These are phyloP conservation scores for Melocanna baccifera DNA, from an alignment of 176 grass and related monocot species.

Conservation along the genomic window DNA sequence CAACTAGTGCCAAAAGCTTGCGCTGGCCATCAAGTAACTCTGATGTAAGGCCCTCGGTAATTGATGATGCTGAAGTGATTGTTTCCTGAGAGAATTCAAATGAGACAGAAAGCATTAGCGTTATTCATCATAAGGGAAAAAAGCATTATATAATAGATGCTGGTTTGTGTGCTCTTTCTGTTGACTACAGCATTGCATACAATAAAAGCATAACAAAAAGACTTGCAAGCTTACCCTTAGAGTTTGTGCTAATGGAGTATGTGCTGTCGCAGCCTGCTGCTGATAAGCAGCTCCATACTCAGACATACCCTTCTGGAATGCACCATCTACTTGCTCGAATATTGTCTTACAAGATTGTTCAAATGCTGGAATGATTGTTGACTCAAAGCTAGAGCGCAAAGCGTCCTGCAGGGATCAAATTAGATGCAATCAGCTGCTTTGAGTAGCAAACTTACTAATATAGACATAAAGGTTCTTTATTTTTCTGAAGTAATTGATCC, in stretches of 20 bases:
- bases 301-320: constrained; percentile 89
- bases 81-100: constrained; percentile 64
- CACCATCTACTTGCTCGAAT: constrained; percentile 79
- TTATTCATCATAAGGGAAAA: neutral
- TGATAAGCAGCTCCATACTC: constrained; percentile 69
- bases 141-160: neutral
- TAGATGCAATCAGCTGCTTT: constrained; percentile 14
- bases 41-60: constrained; percentile 61
- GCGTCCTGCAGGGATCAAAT: constrained; percentile 55
- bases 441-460: constrained; percentile 7
- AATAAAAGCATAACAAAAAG: neutral
- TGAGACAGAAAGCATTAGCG: constrained; percentile 3
- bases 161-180: neutral
- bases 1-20: constrained; percentile 75
- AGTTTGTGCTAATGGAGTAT: constrained; percentile 79
- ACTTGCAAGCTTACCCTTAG: constrained; percentile 55
- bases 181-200: neutral
- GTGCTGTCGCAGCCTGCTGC: constrained; percentile 60
- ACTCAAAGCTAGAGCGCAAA: constrained; percentile 69
- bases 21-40: constrained; percentile 86
- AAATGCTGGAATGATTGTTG: constrained; percentile 83
- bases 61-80: constrained; percentile 69
- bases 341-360: constrained; percentile 84
- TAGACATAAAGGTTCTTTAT: neutral
- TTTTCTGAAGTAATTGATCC: neutral